Percentiles rank a stretch among this genome's conserved stretches.
phyloP scores from a whole-genome alignment of 2,329 filamentous ascomycete genomes.

The Neonectria coccinea region DNA sequence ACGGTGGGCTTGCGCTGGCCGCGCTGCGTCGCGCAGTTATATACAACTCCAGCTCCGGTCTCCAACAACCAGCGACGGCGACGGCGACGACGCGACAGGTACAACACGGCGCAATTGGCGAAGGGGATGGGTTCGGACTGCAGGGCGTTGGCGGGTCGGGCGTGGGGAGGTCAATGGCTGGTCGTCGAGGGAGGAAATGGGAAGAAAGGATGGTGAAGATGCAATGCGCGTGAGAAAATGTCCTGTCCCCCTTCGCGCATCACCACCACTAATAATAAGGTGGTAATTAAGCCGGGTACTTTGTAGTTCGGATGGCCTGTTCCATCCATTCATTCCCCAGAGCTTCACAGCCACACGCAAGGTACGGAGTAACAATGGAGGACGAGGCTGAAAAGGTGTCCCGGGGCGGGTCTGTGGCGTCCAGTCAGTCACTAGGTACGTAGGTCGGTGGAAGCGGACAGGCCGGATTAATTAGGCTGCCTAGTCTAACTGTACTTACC shows the following conservation, averaged over 20 bases:
- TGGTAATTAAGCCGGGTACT: conserved; percentile 1
- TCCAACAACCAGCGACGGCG: conserved; percentile 18
- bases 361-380: too few species aligned
- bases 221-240: conserved; percentile 21
- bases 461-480: not conserved
- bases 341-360: not conserved
- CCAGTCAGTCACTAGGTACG: too few species aligned
- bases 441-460: too few species aligned
- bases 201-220: conserved; percentile 5
- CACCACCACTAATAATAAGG: not conserved
- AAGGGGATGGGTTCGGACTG: not conserved
- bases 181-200: conserved; percentile 3
- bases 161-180: conserved; percentile 7
- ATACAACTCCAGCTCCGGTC: conserved; percentile 14
- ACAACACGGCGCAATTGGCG: conserved; percentile 12
- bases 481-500: not conserved
- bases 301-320: not conserved
- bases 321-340: too few species aligned
- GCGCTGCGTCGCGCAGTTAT: conserved; percentile 21
- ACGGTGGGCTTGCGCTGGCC: conserved; percentile 16
- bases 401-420: not conserved
- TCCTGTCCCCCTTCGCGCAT: conserved; percentile 11
- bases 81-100: conserved; percentile 7
- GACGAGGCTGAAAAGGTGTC: too few species aligned
- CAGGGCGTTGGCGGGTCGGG: not conserved